Percentiles rank a stretch among this genome's conserved stretches.
Evolutionary conservation across 148 eudicot genomes (phyloP).

Genomic region (Rheum nobile): DNA sequence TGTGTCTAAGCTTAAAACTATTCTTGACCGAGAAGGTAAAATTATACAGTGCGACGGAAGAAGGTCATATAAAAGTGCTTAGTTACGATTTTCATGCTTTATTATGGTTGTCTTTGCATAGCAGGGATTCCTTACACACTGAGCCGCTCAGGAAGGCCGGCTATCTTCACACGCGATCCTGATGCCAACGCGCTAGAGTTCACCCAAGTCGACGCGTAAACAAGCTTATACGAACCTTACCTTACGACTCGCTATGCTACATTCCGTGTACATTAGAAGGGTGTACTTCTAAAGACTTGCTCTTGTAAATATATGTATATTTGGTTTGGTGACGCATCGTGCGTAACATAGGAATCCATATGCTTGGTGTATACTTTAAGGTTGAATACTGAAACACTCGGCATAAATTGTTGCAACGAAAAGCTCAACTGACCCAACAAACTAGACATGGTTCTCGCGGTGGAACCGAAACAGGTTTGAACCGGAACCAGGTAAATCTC

Average conservation of each 20-base stretch:
- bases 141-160: slow-evolving; percentile 94
- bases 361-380: too few species aligned
- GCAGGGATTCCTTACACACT: slow-evolving; percentile 85
- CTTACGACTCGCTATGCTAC: neutral
- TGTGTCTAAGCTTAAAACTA: slow-evolving; percentile 75
- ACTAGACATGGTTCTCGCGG: too few species aligned
- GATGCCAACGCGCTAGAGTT: slow-evolving; percentile 92
- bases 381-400: too few species aligned
- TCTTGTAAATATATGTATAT: neutral
- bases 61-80: too few species aligned
- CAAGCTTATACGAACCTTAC: neutral
- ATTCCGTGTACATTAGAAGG: neutral
- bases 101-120: neutral
- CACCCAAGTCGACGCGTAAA: slow-evolving; percentile 42
- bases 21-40: slow-evolving; percentile 71
- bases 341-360: neutral
- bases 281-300: neutral
- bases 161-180: slow-evolving; percentile 82
- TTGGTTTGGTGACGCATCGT: neutral
- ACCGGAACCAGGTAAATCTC: too few species aligned
- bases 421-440: too few species aligned
- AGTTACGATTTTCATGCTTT: neutral
- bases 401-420: too few species aligned
- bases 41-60: too few species aligned
- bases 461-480: too few species aligned